These are phyloP conservation scores for Gomphus bonarii DNA, from an alignment of 1,284 basidiomycete genomes.

Conservation along the genomic window DNA sequence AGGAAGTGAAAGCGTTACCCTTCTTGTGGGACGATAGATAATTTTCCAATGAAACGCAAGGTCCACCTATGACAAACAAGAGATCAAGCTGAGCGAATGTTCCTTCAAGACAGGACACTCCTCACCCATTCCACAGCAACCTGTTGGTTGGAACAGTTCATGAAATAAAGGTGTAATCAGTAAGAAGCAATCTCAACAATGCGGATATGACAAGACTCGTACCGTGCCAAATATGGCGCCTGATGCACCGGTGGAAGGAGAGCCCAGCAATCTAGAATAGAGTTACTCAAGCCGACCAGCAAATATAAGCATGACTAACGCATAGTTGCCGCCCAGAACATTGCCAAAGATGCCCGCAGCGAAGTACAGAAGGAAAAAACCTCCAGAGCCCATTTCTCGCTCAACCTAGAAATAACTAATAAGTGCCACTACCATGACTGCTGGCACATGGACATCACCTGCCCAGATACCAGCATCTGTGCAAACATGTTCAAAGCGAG, in stretches of 20 bases:
- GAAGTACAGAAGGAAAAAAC: slow-evolving; percentile 78
- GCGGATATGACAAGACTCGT: background rate
- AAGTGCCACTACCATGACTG: background rate
- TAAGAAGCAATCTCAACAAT: background rate
- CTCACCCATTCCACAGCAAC: slow-evolving; percentile 12
- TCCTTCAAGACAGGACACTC: background rate
- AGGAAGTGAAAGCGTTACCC: slow-evolving; percentile 31
- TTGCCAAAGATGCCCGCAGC: slow-evolving; percentile 89
- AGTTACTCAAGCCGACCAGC: background rate
- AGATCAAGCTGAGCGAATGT: background rate
- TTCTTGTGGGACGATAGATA: slow-evolving; percentile 68
- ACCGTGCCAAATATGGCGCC: slow-evolving; percentile 92
- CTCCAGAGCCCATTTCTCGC: slow-evolving; percentile 75
- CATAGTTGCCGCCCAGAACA: slow-evolving; percentile 84
- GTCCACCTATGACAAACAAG: slow-evolving; percentile 52
- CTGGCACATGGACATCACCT: slow-evolving; percentile 34
- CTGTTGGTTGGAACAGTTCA: background rate
- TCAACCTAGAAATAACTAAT: slow-evolving; percentile 47
- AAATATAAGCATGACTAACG: slow-evolving; percentile 20
- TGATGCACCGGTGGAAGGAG: slow-evolving; percentile 89
- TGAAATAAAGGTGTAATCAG: background rate
- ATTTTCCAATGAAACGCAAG: slow-evolving; percentile 89
- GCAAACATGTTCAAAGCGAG: slow-evolving; percentile 84
- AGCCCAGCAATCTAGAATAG: slow-evolving; percentile 57
- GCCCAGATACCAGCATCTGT: slow-evolving; percentile 70